A percentile compares a stretch with the other conserved stretches of the same genome.
These are phyloP conservation scores for Dictyostelium brefeldianum DNA, from an alignment of 78 protist species.

Conservation along the genomic window DNA sequence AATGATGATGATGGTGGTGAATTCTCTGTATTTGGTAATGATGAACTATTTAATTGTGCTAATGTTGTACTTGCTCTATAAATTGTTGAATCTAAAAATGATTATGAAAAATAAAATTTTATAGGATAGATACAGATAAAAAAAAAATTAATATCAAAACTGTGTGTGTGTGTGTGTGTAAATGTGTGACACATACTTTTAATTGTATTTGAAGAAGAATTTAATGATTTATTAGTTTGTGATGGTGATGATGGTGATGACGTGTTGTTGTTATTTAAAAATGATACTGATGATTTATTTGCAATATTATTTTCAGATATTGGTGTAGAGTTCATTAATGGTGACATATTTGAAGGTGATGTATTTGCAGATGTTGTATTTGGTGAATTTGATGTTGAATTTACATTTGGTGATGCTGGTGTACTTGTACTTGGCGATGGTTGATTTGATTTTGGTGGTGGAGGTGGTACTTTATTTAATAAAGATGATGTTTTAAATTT, in stretches of 20 bases:
- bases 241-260: not conserved
- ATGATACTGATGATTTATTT: not conserved
- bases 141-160: too few species aligned
- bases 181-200: conserved; percentile 14
- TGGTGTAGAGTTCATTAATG: not conserved
- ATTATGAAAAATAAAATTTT: too few species aligned
- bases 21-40: conserved; percentile 43
- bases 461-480: conserved; percentile 13
- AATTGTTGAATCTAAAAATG: too few species aligned
- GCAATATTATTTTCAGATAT: not conserved
- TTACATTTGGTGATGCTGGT: conserved; percentile 9
- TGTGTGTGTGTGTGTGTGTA: too few species aligned
- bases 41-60: conserved; percentile 28
- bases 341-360: not conserved
- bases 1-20: conserved; percentile 71
- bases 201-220: not conserved
- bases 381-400: conserved; percentile 3
- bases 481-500: conserved; percentile 10
- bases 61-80: conserved; percentile 42
- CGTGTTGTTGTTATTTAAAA: not conserved
- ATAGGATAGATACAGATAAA: too few species aligned
- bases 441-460: not conserved
- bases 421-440: not conserved
- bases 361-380: not conserved
- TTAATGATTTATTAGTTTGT: not conserved